Conservation (phyloP, 2,329 filamentous ascomycete genomes). For the Cryphonectria carpinicola region DNA sequence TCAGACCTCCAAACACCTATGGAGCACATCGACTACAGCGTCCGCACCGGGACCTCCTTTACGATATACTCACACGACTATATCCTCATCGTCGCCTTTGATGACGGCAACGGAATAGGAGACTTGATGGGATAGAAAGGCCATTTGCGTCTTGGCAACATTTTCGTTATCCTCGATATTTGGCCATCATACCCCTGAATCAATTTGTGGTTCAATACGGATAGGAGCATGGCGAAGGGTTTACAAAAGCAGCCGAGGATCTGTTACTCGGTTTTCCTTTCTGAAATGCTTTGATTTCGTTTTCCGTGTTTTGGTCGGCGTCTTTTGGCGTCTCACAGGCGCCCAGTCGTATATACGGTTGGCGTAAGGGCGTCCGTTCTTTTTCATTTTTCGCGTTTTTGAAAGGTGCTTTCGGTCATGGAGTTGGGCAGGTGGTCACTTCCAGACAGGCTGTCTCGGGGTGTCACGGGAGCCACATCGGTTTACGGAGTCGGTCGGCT, state of each 20-base stretch:
- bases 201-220: constrained; percentile 18
- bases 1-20: not conserved
- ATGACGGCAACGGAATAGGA: constrained; percentile 20
- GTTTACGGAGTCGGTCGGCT: constrained; percentile 1
- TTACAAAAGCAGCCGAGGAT: constrained; percentile 23
- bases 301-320: constrained; percentile 14
- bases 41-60: constrained; percentile 2
- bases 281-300: constrained; percentile 12
- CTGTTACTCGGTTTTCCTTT: constrained; percentile 23
- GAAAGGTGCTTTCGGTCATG: constrained; percentile 18
- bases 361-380: constrained; percentile 21
- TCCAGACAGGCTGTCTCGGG: constrained; percentile 14
- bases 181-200: constrained; percentile 23
- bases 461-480: constrained; percentile 8
- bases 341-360: constrained; percentile 22
- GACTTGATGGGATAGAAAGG: constrained; percentile 15
- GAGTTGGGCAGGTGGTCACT: constrained; percentile 24
- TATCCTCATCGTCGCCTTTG: not conserved
- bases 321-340: constrained; percentile 18
- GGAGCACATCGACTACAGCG: constrained; percentile 14
- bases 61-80: not conserved
- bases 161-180: constrained; percentile 19
- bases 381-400: constrained; percentile 18
- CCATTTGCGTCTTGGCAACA: constrained; percentile 15
- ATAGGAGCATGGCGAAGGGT: constrained; percentile 24